phyloP scores from a whole-genome alignment of 169 alveolate genomes.

The Plasmodium coatneyi region DNA sequence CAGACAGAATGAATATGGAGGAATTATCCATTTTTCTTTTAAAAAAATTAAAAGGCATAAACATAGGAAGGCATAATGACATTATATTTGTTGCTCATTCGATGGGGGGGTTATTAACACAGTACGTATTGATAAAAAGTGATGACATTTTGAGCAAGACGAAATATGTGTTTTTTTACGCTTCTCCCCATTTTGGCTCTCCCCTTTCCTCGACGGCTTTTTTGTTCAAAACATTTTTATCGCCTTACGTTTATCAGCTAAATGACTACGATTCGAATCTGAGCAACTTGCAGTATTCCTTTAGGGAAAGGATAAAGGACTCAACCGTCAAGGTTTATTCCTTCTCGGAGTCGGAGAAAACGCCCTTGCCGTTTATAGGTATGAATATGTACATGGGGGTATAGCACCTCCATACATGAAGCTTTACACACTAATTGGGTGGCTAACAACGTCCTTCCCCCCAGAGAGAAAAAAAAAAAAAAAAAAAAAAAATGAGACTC shows the following conservation, averaged over 20 bases:
- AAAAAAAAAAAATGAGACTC: background rate
- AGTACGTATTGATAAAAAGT: conserved; percentile 40
- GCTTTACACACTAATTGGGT: background rate
- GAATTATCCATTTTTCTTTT: conserved; percentile 41
- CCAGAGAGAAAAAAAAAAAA: background rate
- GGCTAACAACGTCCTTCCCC: background rate
- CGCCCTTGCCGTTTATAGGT: conserved; percentile 66
- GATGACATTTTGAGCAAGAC: conserved; percentile 57
- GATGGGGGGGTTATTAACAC: conserved; percentile 74
- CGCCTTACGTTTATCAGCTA: conserved; percentile 56
- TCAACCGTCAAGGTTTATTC: conserved; percentile 21
- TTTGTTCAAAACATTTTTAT: conserved; percentile 32
- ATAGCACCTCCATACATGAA: background rate
- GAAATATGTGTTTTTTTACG: conserved; percentile 57
- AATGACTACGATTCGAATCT: conserved; percentile 34
- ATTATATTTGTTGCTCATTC: conserved; percentile 66
- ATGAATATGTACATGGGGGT: background rate
- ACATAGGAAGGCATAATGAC: conserved; percentile 56
- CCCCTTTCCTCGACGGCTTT: conserved; percentile 46
- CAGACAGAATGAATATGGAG: conserved; percentile 61
- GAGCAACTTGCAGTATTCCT: conserved; percentile 27
- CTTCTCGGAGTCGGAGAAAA: conserved; percentile 61
- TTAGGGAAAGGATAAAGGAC: conserved; percentile 39
- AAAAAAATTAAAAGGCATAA: conserved; percentile 50
- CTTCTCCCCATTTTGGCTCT: conserved; percentile 70